These are phyloP conservation scores for Alternaria infectoria DNA, from an alignment of 2,329 filamentous ascomycete genomes.

Conservation along the genomic window DNA sequence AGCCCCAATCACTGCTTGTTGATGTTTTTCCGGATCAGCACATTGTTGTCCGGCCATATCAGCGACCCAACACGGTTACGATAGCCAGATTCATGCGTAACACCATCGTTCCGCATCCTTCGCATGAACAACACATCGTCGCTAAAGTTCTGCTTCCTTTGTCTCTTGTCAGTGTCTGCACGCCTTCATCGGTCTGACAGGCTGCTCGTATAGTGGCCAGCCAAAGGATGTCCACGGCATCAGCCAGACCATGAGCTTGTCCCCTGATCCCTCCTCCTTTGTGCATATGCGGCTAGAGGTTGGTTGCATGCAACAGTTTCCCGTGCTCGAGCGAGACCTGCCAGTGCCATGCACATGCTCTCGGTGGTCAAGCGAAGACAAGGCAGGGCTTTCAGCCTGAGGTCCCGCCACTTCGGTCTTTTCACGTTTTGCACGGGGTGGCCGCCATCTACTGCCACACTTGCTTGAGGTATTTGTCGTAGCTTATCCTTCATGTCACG, in stretches of 20 bases:
- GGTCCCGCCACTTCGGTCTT: slow-evolving; percentile 24
- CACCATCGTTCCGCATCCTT: neutral
- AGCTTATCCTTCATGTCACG: neutral
- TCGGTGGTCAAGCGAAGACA: slow-evolving; percentile 8
- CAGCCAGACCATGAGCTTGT: slow-evolving; percentile 20
- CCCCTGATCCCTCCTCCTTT: slow-evolving; percentile 33
- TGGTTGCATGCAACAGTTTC: slow-evolving; percentile 41
- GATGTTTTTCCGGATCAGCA: slow-evolving; percentile 7
- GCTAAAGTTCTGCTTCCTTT: slow-evolving; percentile 3
- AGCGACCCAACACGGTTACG: slow-evolving; percentile 15
- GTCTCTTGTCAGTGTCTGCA: slow-evolving; percentile 10
- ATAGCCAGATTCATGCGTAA: slow-evolving; percentile 17
- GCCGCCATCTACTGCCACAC: neutral
- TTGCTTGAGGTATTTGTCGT: neutral
- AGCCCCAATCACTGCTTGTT: slow-evolving; percentile 1
- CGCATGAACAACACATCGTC: slow-evolving; percentile 12
- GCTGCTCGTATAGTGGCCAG: slow-evolving; percentile 21
- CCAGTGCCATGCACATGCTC: slow-evolving; percentile 7
- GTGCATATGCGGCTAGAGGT: slow-evolving; percentile 49
- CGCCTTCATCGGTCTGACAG: slow-evolving; percentile 18
- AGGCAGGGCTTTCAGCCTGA: slow-evolving; percentile 17
- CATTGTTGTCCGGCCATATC: slow-evolving; percentile 7
- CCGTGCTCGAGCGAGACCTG: slow-evolving; percentile 35
- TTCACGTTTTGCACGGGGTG: slow-evolving; percentile 1
- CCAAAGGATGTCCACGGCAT: slow-evolving; percentile 26